Evolutionary conservation across 306 rosid genomes (phyloP).

Genomic region (Dalbergia oliveri): DNA sequence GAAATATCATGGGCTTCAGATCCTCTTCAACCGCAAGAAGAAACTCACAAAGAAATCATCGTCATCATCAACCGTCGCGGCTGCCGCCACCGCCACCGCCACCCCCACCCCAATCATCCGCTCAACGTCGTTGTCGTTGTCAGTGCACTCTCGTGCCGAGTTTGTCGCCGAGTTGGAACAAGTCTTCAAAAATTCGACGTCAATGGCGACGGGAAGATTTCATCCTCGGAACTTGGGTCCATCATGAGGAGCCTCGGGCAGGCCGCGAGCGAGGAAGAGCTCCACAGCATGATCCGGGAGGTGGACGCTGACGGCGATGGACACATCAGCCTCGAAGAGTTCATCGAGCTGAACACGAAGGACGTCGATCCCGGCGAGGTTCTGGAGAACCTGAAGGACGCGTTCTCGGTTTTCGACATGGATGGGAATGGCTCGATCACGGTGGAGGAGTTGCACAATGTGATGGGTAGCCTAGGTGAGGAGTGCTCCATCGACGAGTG

Average conservation of each 20-base stretch:
- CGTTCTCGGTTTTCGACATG: constrained; percentile 76
- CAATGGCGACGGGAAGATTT: constrained; percentile 93
- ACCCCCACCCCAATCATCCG: constrained; percentile 2
- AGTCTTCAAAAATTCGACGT: constrained; percentile 83
- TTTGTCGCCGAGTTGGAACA: constrained; percentile 68
- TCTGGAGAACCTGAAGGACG: constrained; percentile 72
- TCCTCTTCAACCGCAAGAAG: constrained; percentile 74
- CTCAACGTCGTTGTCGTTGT: constrained; percentile 39
- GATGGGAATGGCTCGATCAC: constrained; percentile 84
- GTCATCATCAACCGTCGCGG: not conserved
- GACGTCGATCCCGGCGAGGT: constrained; percentile 78
- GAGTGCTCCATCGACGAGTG: constrained; percentile 76
- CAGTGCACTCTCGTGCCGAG: constrained; percentile 40
- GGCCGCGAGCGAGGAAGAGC: constrained; percentile 68
- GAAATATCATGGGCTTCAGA: constrained; percentile 68
- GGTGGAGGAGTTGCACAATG: constrained; percentile 76
- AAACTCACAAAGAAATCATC: constrained; percentile 42
- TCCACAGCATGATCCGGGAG: constrained; percentile 71
- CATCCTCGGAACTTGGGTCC: constrained; percentile 76
- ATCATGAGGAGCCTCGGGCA: constrained; percentile 78
- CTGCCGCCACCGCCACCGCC: not conserved
- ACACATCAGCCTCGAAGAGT: constrained; percentile 70
- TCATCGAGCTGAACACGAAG: constrained; percentile 77
- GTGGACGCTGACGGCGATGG: constrained; percentile 90
- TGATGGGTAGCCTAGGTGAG: constrained; percentile 73